Evolutionary conservation across 768 basidiomycete genomes (phyloP).

Genomic region (Mycena venus): DNA sequence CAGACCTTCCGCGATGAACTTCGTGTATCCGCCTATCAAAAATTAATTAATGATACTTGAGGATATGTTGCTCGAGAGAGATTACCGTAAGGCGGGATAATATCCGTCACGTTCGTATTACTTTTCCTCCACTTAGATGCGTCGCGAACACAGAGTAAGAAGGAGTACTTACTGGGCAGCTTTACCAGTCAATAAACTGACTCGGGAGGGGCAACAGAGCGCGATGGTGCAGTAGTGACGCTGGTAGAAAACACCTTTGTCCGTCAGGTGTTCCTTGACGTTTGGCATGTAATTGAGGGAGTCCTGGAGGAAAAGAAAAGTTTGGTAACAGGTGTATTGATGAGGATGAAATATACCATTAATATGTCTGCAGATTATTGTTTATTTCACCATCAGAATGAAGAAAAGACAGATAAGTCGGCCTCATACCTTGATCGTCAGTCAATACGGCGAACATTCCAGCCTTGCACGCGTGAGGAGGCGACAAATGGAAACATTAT

Average conservation of each 20-base stretch:
- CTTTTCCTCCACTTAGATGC: background rate
- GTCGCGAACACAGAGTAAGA: no score
- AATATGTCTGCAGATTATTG: no score
- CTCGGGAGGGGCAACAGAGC: conserved; percentile 4
- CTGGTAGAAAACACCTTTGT: background rate
- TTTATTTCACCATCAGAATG: no score
- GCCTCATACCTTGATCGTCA: no score
- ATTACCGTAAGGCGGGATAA: background rate
- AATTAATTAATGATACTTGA: background rate
- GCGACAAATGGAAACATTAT: no score
- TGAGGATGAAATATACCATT: no score
- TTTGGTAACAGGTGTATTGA: no score
- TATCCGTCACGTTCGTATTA: conserved; percentile 7
- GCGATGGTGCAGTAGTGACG: conserved; percentile 12
- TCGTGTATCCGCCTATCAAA: background rate
- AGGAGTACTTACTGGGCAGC: background rate
- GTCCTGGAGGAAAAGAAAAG: background rate
- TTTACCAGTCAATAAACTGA: background rate
- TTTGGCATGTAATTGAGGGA: conserved; percentile 4
- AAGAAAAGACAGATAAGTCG: no score
- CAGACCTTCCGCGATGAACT: background rate
- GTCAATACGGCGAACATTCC: no score
- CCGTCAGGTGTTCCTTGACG: background rate
- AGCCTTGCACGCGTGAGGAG: no score
- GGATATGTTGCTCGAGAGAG: background rate